These are phyloP conservation scores for Candolleomyces efflorescens DNA, from an alignment of 768 basidiomycete species.

Conservation along the genomic window DNA sequence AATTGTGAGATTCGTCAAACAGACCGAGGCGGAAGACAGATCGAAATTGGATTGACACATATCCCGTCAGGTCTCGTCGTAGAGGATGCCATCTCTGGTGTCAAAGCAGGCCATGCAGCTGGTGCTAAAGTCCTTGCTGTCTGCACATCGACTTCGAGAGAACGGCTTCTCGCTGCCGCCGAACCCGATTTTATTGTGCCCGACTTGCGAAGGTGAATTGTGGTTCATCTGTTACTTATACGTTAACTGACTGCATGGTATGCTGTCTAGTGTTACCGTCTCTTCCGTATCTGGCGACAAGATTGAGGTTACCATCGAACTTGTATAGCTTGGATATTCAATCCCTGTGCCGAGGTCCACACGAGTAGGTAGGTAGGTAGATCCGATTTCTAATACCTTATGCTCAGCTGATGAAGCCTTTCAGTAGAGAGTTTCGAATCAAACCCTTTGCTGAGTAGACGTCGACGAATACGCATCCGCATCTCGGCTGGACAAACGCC, in stretches of 20 bases:
- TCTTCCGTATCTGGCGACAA: conserved; percentile 37
- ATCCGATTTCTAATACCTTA: too few relatives aligned
- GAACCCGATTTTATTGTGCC: conserved; percentile 63
- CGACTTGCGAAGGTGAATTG: conserved; percentile 58
- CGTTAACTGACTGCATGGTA: neutral
- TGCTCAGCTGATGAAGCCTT: too few relatives aligned
- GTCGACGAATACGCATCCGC: too few relatives aligned
- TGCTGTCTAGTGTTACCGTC: conserved; percentile 36
- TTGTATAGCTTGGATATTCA: conserved; percentile 9
- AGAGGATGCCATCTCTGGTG: conserved; percentile 86
- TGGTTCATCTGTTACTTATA: neutral
- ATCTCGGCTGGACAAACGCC: too few relatives aligned
- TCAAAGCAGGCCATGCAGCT: conserved; percentile 70
- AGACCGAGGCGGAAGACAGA: neutral
- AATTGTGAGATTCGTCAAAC: conserved; percentile 42
- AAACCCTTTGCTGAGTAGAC: too few relatives aligned
- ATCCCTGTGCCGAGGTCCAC: too few relatives aligned
- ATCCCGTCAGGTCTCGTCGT: conserved; percentile 65
- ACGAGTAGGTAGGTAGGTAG: too few relatives aligned
- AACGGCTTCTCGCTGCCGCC: conserved; percentile 48
- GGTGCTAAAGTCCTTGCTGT: conserved; percentile 77
- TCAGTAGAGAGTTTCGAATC: too few relatives aligned
- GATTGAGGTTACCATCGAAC: conserved; percentile 43
- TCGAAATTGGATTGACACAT: neutral
- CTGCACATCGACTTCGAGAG: conserved; percentile 71